A percentile compares a stretch with the other conserved stretches of the same genome.
Evolutionary conservation across 495 filamentous ascomycete species (phyloP).

Genomic region (Penicillium herquei): DNA sequence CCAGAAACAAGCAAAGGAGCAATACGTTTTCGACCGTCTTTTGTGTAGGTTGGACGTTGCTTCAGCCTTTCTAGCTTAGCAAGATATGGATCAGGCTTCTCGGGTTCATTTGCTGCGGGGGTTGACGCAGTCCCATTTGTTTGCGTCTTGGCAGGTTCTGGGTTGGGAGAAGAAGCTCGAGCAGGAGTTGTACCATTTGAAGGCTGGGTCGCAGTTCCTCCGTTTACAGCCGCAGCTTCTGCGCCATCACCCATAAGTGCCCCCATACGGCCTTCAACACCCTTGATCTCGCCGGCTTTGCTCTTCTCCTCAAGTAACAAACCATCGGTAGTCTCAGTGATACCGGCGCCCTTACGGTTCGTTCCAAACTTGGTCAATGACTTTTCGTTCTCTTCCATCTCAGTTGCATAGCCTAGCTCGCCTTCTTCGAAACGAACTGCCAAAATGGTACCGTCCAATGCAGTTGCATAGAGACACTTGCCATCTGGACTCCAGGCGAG

Average conservation of each 20-base stretch:
- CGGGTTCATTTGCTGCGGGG: slow-evolving; percentile 42
- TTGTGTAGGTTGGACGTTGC: slow-evolving; percentile 87
- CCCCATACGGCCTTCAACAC: slow-evolving; percentile 92
- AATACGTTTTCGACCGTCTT: slow-evolving; percentile 96
- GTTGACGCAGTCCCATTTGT: slow-evolving; percentile 38
- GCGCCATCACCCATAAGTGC: slow-evolving; percentile 86
- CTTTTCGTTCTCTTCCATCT: slow-evolving; percentile 84
- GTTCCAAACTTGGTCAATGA: slow-evolving; percentile 89
- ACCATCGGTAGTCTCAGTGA: slow-evolving; percentile 86
- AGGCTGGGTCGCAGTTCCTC: slow-evolving; percentile 31
- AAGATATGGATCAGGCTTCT: slow-evolving; percentile 60
- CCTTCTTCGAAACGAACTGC: slow-evolving; percentile 68
- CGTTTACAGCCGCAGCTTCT: slow-evolving; percentile 38
- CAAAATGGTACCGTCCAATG: slow-evolving; percentile 83
- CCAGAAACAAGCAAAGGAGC: slow-evolving; percentile 88
- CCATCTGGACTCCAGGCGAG: slow-evolving; percentile 94
- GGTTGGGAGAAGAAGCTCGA: slow-evolving; percentile 31
- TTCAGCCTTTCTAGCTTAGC: slow-evolving; percentile 78
- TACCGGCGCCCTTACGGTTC: slow-evolving; percentile 77
- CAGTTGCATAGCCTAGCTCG: slow-evolving; percentile 72
- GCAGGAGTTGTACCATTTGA: slow-evolving; percentile 46
- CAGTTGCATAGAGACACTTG: slow-evolving; percentile 78
- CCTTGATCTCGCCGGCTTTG: slow-evolving; percentile 83
- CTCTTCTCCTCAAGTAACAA: slow-evolving; percentile 86
- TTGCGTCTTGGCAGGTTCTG: slow-evolving; percentile 38